A percentile compares a stretch with the other conserved stretches of the same genome.
Evolutionary conservation across 2,329 filamentous ascomycete genomes (phyloP).

Genomic region (Xylaria sp.): DNA sequence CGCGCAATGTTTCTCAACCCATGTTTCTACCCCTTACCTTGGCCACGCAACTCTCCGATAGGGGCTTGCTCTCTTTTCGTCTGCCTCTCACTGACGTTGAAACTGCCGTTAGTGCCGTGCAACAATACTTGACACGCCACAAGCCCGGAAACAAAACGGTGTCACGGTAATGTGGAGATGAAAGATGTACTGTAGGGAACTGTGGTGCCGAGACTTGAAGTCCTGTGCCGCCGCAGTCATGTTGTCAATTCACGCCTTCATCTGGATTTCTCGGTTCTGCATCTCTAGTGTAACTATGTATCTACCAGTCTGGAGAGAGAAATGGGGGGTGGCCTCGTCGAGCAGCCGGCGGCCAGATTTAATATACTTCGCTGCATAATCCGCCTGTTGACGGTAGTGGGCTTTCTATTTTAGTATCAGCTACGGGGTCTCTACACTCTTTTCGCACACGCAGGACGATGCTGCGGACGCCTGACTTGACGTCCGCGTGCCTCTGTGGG

Average conservation of each 20-base stretch:
- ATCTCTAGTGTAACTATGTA: conserved; percentile 33
- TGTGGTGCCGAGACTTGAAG: conserved; percentile 29
- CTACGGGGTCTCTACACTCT: conserved; percentile 21
- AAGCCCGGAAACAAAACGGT: conserved; percentile 38
- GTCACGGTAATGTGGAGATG: conserved; percentile 38
- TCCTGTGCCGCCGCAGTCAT: conserved; percentile 28
- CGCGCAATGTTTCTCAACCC: background rate
- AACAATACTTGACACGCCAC: conserved; percentile 33
- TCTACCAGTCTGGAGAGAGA: conserved; percentile 23
- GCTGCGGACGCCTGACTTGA: conserved; percentile 28
- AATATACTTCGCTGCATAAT: conserved; percentile 47
- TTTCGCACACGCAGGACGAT: conserved; percentile 28
- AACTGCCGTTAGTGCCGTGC: conserved; percentile 37
- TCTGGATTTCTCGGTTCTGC: conserved; percentile 40
- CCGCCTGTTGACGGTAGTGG: conserved; percentile 35
- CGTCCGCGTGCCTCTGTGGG: conserved; percentile 3
- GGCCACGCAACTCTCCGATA: conserved; percentile 36
- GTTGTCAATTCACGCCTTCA: conserved; percentile 29
- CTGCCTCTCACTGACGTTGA: conserved; percentile 29
- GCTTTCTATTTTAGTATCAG: conserved; percentile 35
- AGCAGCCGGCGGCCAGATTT: conserved; percentile 37
- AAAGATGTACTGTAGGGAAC: conserved; percentile 28
- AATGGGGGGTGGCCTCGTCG: conserved; percentile 32
- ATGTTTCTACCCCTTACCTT: conserved; percentile 7
- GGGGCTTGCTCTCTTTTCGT: conserved; percentile 17